Evolutionary conservation across 768 basidiomycete species (phyloP).

Genomic region (Lactifluus hygrophoroides): DNA sequence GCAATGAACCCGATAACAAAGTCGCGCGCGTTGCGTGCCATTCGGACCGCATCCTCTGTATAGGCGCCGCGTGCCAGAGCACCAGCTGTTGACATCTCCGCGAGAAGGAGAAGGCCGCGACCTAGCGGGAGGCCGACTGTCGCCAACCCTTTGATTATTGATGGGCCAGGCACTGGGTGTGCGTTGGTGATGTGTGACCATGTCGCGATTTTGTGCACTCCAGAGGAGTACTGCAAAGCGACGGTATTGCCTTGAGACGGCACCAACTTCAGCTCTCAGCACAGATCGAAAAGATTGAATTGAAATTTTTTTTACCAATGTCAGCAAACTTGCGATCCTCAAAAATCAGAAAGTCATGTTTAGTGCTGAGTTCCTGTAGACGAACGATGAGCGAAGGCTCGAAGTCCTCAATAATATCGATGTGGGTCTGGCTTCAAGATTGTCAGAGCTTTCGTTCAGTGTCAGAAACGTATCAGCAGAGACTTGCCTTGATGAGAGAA

Average conservation of each 20-base stretch:
- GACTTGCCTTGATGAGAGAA: constrained; percentile 85
- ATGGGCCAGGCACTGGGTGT: constrained; percentile 92
- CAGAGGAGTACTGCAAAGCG: constrained; percentile 86
- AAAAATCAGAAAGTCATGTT: constrained; percentile 92
- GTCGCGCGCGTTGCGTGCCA: constrained; percentile 72
- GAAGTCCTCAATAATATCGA: constrained; percentile 94
- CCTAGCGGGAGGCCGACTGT: constrained; percentile 78
- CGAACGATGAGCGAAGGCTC: constrained; percentile 58
- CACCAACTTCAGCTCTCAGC: neutral
- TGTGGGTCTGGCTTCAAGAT: constrained; percentile 63
- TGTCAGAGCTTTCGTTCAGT: constrained; percentile 23
- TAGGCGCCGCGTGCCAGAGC: constrained; percentile 78
- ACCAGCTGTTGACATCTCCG: constrained; percentile 93
- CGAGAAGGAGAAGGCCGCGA: constrained; percentile 82
- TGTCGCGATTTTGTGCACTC: constrained; percentile 84
- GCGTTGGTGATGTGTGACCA: constrained; percentile 99
- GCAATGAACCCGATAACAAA: constrained; percentile 98
- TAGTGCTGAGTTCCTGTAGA: constrained; percentile 59
- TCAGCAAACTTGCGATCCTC: constrained; percentile 99
- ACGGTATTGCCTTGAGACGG: constrained; percentile 80
- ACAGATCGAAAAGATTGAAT: neutral
- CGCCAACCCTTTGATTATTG: constrained; percentile 82
- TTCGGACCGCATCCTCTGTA: constrained; percentile 73
- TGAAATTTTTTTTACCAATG: constrained; percentile 90
- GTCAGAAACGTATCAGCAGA: neutral